phyloP scores from a whole-genome alignment of 495 filamentous ascomycete genomes.

The Staphylotrichum longicolle region DNA sequence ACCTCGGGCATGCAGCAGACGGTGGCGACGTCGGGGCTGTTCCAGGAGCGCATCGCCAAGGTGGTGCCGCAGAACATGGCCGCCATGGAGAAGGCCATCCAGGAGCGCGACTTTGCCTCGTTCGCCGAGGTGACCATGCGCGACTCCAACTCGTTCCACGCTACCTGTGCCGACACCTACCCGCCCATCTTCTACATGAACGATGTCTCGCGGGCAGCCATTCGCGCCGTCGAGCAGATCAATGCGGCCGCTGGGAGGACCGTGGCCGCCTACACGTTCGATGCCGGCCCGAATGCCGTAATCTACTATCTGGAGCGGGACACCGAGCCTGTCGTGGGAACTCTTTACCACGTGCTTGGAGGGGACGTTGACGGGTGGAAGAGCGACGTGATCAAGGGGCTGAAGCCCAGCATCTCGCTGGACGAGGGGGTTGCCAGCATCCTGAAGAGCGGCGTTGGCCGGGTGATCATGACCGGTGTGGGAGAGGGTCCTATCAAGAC shows the following conservation, averaged over 20 bases:
- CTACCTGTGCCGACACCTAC: constrained; percentile 88
- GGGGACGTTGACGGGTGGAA: constrained; percentile 61
- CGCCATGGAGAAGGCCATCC: constrained; percentile 81
- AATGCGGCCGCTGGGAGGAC: constrained; percentile 70
- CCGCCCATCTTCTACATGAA: constrained; percentile 99
- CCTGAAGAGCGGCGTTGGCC: constrained; percentile 74
- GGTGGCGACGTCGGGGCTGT: constrained; percentile 80
- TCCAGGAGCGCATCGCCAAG: constrained; percentile 63
- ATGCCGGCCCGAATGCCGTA: constrained; percentile 95
- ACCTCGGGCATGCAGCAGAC: constrained; percentile 97
- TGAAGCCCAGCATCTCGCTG: constrained; percentile 52
- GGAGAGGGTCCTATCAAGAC: constrained; percentile 84
- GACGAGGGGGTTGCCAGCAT: constrained; percentile 58
- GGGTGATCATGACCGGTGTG: constrained; percentile 87
- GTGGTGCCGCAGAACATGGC: constrained; percentile 83
- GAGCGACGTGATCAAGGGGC: constrained; percentile 35
- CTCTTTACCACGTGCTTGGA: constrained; percentile 58
- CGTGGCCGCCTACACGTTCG: constrained; percentile 93
- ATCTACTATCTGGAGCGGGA: constrained; percentile 88
- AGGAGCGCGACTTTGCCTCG: constrained; percentile 70
- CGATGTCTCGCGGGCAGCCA: constrained; percentile 79
- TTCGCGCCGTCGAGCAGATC: constrained; percentile 82
- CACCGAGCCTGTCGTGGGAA: constrained; percentile 65
- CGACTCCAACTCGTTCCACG: constrained; percentile 95
- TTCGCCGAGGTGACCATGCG: constrained; percentile 92